Conservation (phyloP, 495 filamentous ascomycete genomes). For the Filosporella fistucella region DNA sequence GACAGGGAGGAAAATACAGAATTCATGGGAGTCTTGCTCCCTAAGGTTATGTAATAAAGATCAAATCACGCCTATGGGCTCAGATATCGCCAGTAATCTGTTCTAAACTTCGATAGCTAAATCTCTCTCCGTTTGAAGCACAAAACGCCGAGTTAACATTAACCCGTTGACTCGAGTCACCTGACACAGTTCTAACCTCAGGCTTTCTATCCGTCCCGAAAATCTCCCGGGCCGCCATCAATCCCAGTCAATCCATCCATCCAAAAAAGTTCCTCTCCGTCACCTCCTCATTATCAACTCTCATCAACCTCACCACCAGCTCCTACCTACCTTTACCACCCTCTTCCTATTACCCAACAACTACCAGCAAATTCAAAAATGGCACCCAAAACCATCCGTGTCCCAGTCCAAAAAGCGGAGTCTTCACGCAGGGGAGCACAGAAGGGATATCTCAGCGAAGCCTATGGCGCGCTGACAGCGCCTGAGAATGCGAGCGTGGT, state of each 20-base stretch:
- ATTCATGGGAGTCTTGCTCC: too few species aligned
- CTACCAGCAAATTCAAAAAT: constrained; percentile 9
- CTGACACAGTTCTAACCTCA: too few species aligned
- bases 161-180: too few species aligned
- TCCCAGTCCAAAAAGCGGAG: constrained; percentile 22
- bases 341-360: neutral
- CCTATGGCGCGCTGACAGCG: constrained; percentile 61
- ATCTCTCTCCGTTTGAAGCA: too few species aligned
- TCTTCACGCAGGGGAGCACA: constrained; percentile 26
- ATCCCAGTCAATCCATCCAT: neutral
- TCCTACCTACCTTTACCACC: neutral
- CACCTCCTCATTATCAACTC: neutral
- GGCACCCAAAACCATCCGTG: constrained; percentile 28
- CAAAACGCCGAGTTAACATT: too few species aligned
- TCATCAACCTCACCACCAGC: neutral
- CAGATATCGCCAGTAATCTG: too few species aligned
- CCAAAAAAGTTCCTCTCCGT: neutral
- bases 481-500: constrained; percentile 74
- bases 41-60: too few species aligned
- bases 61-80: too few species aligned
- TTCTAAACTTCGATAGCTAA: too few species aligned
- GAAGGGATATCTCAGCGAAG: constrained; percentile 43
- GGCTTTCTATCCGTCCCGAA: neutral
- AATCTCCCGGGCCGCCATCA: neutral
- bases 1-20: too few species aligned